Evolutionary conservation across 2,329 filamentous ascomycete species (phyloP), one percentile per base, ranked within the genome.

Genomic region (Blumeriella jaapii): DNA sequence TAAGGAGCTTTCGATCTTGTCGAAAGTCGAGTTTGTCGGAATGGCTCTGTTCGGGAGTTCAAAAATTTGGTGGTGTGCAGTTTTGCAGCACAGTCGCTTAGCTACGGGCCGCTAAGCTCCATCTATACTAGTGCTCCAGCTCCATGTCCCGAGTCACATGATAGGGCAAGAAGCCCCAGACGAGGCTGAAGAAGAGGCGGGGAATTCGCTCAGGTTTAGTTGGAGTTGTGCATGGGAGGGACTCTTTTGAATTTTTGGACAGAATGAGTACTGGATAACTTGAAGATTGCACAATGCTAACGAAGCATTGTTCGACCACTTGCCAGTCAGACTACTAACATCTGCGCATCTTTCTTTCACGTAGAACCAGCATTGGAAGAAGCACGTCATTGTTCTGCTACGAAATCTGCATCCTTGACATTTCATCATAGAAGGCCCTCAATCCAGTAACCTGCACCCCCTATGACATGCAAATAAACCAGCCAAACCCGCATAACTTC

Each of bases 371-470:
- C 19, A 29, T 44, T 51, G 48, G 47, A 48, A 51, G 51, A 53
- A 52, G 50, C 38, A 53, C 48, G 52, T 53, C 48, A 52, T 36
- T 38, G 51, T 53, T 54, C 41, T 42, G 28, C 44, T 53, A 53
- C 50, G 38, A 47, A 42, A 35, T 37, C 38, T 45, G 46, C 47
- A 49, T 49, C 41, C 35, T 45, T 42, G 37, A 35, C 34, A 46
- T 34, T 26, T 39, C 32, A 37, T 47, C 46, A 40, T 45, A 43
- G 39, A 37, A 45, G 36, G 36, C 41, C 36, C 24, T 39, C 24
- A 36, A 37, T 36, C 36, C 38, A 32, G 34, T 38, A 46, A 37
- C 45, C 31, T 36, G 41, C 34, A 46, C n/a, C 36, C 44, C 45
- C 43, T 42, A 48, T 48, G 46, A 47, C 34, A 47, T 49, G 46